Conservation (phyloP, 2,329 filamentous ascomycete species). For the Venturia pyrina region DNA sequence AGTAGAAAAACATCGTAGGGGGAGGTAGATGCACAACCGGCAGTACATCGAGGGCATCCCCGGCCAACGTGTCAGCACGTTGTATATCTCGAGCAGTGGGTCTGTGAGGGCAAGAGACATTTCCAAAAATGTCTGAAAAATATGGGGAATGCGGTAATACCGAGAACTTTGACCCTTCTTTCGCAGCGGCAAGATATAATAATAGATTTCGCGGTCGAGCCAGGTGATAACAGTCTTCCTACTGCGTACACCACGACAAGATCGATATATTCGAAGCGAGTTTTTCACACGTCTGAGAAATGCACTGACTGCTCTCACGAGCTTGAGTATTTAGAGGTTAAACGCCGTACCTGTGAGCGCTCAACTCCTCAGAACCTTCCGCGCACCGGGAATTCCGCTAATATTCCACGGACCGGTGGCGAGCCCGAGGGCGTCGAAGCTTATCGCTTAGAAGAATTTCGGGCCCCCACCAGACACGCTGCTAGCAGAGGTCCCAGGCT, state of each 20-base stretch:
- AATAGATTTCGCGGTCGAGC: neutral
- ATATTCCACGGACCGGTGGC: neutral
- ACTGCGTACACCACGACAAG: neutral
- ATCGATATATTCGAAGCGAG: neutral
- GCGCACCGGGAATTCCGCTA: neutral
- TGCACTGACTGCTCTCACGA: neutral
- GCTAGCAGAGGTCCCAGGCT: neutral
- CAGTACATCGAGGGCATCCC: neutral
- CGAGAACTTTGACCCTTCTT: neutral
- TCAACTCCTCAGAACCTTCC: neutral
- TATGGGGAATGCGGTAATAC: neutral
- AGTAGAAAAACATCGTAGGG: too few species aligned
- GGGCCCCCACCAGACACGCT: neutral
- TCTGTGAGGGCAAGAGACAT: neutral
- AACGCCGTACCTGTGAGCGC: neutral
- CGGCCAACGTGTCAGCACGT: neutral
- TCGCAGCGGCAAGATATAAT: neutral
- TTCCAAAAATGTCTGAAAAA: neutral
- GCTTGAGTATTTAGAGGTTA: neutral
- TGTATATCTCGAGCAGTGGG: neutral
- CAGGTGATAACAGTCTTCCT: neutral
- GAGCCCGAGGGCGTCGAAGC: neutral
- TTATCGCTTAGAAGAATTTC: neutral
- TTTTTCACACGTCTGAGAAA: neutral
- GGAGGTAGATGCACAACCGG: too few species aligned